phyloP scores from a whole-genome alignment of 495 filamentous ascomycete species.

The Neurospora sublineolata region DNA sequence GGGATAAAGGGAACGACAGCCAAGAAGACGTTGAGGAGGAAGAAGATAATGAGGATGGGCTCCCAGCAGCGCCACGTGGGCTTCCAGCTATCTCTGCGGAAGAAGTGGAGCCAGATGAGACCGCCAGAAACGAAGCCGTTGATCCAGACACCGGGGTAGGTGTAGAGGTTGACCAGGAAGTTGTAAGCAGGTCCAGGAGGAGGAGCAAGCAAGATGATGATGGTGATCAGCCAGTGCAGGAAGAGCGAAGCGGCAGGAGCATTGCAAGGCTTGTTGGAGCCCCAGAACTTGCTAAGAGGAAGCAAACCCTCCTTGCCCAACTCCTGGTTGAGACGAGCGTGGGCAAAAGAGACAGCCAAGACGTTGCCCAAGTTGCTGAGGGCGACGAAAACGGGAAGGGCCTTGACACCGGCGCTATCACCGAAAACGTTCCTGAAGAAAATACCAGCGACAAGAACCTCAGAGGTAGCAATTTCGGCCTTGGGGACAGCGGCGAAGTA shows the following conservation, averaged over 20 bases:
- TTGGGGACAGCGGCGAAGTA: slow-evolving; percentile 39
- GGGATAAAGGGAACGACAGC: slow-evolving; percentile 42
- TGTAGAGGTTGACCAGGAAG: slow-evolving; percentile 28
- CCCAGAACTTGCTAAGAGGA: slow-evolving; percentile 41
- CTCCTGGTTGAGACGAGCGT: slow-evolving; percentile 59
- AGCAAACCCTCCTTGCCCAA: slow-evolving; percentile 55
- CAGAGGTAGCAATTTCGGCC: slow-evolving; percentile 38
- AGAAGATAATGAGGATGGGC: slow-evolving; percentile 33
- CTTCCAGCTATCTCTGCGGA: slow-evolving; percentile 30
- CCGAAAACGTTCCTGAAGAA: slow-evolving; percentile 38
- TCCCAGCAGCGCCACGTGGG: slow-evolving; percentile 33
- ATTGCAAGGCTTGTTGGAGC: slow-evolving; percentile 49
- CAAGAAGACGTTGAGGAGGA: slow-evolving; percentile 40
- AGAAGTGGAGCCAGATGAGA: slow-evolving; percentile 32
- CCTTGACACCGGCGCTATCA: slow-evolving; percentile 18
- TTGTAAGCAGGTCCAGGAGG: slow-evolving; percentile 31
- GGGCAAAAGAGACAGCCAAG: slow-evolving; percentile 30
- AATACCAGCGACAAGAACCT: slow-evolving; percentile 35
- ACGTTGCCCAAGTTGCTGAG: slow-evolving; percentile 53
- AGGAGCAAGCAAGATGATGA: slow-evolving; percentile 35
- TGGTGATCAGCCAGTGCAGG: slow-evolving; percentile 36
- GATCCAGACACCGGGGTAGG: slow-evolving; percentile 34
- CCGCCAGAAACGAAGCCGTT: slow-evolving; percentile 48
- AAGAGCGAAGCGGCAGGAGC: slow-evolving; percentile 35
- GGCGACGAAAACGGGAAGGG: slow-evolving; percentile 49